Percentiles rank a stretch among this genome's conserved stretches.
These are phyloP conservation scores for Oehlia diaphana DNA, from an alignment of 192 early-diverging fungal genomes.

Conservation along the genomic window DNA sequence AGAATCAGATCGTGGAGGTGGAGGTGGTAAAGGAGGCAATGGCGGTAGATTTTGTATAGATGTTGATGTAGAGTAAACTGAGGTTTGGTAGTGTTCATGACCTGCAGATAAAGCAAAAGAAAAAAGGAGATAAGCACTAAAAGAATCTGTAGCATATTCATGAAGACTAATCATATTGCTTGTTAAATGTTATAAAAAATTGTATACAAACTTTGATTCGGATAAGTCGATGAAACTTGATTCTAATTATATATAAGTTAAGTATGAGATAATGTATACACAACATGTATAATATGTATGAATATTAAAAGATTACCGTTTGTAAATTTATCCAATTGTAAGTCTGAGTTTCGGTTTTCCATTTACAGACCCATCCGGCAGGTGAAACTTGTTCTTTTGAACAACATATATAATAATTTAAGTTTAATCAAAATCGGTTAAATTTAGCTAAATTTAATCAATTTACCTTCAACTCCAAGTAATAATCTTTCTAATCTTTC, in stretches of 20 bases:
- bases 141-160: not conserved
- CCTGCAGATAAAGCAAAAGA: not conserved
- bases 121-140: not conserved
- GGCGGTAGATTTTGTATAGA: not conserved
- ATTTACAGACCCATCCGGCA: slow-evolving; percentile 8
- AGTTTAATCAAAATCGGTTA: not conserved
- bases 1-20: not conserved
- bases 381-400: slow-evolving; percentile 12
- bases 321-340: slow-evolving; percentile 12
- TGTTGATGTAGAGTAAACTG: not conserved
- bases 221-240: slow-evolving; percentile 6
- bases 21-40: slow-evolving; percentile 4
- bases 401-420: not conserved
- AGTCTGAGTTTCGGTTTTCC: slow-evolving; percentile 4
- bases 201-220: not conserved
- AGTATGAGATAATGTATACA: too few relatives aligned
- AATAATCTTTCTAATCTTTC: slow-evolving; percentile 11
- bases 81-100: not conserved
- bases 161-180: not conserved
- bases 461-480: slow-evolving; percentile 1
- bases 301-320: not conserved
- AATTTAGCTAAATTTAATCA: not conserved
- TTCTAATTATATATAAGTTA: not conserved
- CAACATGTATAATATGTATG: too few relatives aligned
- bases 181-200: not conserved